A percentile compares a stretch with the other conserved stretches of the same genome.
Conservation (phyloP, 2,329 filamentous ascomycete genomes). For the Aspergillus eucalypticola region DNA sequence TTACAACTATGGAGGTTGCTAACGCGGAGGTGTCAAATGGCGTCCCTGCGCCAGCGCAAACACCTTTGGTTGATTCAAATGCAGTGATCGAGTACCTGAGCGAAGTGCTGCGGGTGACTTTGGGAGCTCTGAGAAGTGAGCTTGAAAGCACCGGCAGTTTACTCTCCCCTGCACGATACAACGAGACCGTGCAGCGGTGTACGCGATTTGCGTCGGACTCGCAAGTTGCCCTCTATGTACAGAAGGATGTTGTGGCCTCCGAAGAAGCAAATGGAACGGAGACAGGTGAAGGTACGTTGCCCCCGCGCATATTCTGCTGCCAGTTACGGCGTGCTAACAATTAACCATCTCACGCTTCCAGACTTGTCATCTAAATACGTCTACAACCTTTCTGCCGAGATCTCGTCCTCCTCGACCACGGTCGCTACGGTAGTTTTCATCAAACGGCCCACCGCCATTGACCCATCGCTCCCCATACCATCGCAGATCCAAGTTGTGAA, state of each 20-base stretch:
- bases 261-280: conserved; percentile 48
- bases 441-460: conserved; percentile 85
- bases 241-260: conserved; percentile 68
- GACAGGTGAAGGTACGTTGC: conserved; percentile 43
- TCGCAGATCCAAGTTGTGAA: conserved; percentile 93
- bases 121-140: conserved; percentile 74
- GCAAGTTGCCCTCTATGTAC: conserved; percentile 85
- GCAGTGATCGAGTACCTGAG: conserved; percentile 71
- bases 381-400: conserved; percentile 79
- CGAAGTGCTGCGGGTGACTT: conserved; percentile 69
- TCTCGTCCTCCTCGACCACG: conserved; percentile 71
- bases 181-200: conserved; percentile 84
- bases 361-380: conserved; percentile 54
- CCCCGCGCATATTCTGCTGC: background rate
- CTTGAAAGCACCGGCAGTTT: conserved; percentile 80
- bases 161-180: conserved; percentile 69
- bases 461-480: conserved; percentile 76
- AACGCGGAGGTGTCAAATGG: conserved; percentile 39
- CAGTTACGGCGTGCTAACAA: background rate
- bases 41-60: conserved; percentile 31
- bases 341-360: conserved; percentile 11
- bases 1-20: conserved; percentile 41
- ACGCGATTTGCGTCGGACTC: conserved; percentile 85
- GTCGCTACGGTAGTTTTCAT: conserved; percentile 87
- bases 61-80: conserved; percentile 60